These are phyloP conservation scores for Silybum marianum DNA, from an alignment of 129 eudicot genomes.

Conservation along the genomic window DNA sequence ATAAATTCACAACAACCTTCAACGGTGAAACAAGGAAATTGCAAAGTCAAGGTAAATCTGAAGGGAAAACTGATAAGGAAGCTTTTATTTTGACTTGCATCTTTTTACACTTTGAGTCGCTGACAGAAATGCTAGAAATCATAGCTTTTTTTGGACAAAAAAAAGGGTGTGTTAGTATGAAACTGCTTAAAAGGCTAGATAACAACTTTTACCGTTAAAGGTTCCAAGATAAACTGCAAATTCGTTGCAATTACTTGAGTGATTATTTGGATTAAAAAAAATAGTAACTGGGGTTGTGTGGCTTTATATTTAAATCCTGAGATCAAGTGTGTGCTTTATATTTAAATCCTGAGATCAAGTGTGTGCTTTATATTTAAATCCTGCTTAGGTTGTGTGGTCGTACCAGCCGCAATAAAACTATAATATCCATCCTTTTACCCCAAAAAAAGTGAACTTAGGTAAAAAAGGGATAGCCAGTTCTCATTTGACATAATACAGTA, in stretches of 20 bases:
- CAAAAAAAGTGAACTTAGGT: not conserved
- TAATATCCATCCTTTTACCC: not conserved
- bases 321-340: too few relatives aligned
- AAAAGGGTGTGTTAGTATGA: too few relatives aligned
- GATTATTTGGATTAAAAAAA: not conserved
- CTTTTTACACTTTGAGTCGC: not conserved
- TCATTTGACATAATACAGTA: not conserved
- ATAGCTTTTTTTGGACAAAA: not conserved
- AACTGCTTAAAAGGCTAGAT: not conserved
- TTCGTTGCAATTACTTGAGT: not conserved
- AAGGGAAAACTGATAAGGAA: not conserved
- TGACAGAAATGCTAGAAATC: not conserved
- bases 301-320: too few relatives aligned
- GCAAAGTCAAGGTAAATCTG: constrained; percentile 16
- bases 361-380: not conserved
- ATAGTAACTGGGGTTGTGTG: not conserved
- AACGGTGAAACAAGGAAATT: not conserved
- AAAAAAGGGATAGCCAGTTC: not conserved
- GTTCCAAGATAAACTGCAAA: not conserved
- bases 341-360: too few relatives aligned
- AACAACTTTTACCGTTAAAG: not conserved
- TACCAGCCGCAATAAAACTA: not conserved
- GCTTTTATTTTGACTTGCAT: not conserved
- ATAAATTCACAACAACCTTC: constrained; percentile 58
- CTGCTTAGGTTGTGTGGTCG: not conserved